A percentile compares a stretch with the other conserved stretches of the same genome.
Conservation (phyloP, 495 filamentous ascomycete species). For the Podospora pseudopauciseta region DNA sequence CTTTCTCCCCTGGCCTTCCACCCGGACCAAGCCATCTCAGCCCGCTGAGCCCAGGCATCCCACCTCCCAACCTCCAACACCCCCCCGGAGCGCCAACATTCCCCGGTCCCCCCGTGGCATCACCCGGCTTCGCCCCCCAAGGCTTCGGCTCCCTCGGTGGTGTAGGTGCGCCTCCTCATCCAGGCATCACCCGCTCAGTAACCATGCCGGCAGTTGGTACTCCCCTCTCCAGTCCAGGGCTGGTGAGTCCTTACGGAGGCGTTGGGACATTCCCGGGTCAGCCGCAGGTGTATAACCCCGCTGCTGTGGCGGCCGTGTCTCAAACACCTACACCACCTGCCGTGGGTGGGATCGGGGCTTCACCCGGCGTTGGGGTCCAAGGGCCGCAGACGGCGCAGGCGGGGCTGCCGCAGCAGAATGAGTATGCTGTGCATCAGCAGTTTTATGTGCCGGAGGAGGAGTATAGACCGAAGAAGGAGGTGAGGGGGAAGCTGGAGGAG, state of each 20-base stretch:
- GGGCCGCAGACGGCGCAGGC: neutral
- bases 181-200: constrained; percentile 37
- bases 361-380: neutral
- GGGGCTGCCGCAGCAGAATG: constrained; percentile 26
- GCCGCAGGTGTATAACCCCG: neutral
- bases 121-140: constrained; percentile 40
- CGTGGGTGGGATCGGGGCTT: neutral
- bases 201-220: constrained; percentile 39
- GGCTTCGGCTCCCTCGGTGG: constrained; percentile 37
- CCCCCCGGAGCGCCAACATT: constrained; percentile 37
- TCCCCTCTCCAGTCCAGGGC: constrained; percentile 26
- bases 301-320: constrained; percentile 33
- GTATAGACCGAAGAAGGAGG: constrained; percentile 51
- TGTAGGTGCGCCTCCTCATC: constrained; percentile 34
- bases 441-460: constrained; percentile 67
- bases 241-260: constrained; percentile 36
- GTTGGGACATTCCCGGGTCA: constrained; percentile 36
- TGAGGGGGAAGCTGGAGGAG: constrained; percentile 61
- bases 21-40: constrained; percentile 30
- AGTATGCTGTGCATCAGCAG: constrained; percentile 72
- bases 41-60: constrained; percentile 34
- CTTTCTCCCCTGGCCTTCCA: constrained; percentile 46
- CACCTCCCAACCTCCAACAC: constrained; percentile 34
- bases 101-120: constrained; percentile 38
- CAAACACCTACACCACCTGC: constrained; percentile 32